Percentiles rank a stretch among this genome's conserved stretches.
These are phyloP conservation scores for Salix viminalis DNA, from an alignment of 345 rosid genomes.

Conservation along the genomic window DNA sequence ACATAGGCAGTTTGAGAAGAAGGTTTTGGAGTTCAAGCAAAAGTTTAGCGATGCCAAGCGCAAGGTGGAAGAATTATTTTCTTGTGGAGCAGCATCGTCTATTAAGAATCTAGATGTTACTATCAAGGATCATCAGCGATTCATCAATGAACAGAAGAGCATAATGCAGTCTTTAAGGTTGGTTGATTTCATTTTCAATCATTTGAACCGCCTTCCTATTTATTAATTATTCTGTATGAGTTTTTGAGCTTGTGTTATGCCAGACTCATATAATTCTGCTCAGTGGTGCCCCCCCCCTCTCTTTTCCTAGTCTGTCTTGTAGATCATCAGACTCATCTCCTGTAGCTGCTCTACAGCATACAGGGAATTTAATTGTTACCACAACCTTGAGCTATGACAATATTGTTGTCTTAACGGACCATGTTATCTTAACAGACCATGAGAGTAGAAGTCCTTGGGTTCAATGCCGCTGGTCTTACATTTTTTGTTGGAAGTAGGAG, in stretches of 20 bases:
- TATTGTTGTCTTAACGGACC: background rate
- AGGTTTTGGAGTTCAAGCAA: slow-evolving; percentile 76
- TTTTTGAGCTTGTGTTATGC: background rate
- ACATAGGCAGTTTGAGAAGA: slow-evolving; percentile 86
- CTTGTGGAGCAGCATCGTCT: slow-evolving; percentile 45
- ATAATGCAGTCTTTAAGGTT: slow-evolving; percentile 97
- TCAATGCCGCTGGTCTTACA: background rate
- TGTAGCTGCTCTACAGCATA: background rate
- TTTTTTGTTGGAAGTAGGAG: background rate
- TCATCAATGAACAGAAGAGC: slow-evolving; percentile 71
- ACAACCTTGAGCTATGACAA: background rate
- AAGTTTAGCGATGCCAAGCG: slow-evolving; percentile 65
- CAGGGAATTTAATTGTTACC: background rate
- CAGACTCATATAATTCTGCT: background rate
- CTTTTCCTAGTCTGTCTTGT: background rate
- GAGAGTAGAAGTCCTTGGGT: background rate
- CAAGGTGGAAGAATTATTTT: slow-evolving; percentile 70
- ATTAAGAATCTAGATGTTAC: slow-evolving; percentile 53
- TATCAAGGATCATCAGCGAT: slow-evolving; percentile 62
- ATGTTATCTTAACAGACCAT: background rate
- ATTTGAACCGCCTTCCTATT: background rate
- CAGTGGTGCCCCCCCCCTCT: background rate
- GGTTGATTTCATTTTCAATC: slow-evolving; percentile 18
- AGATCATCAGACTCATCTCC: background rate
- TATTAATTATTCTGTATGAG: background rate